A percentile compares a stretch with the other conserved stretches of the same genome.
Evolutionary conservation across 441 rosid genomes (phyloP).

Genomic region (Populus hybrid): DNA sequence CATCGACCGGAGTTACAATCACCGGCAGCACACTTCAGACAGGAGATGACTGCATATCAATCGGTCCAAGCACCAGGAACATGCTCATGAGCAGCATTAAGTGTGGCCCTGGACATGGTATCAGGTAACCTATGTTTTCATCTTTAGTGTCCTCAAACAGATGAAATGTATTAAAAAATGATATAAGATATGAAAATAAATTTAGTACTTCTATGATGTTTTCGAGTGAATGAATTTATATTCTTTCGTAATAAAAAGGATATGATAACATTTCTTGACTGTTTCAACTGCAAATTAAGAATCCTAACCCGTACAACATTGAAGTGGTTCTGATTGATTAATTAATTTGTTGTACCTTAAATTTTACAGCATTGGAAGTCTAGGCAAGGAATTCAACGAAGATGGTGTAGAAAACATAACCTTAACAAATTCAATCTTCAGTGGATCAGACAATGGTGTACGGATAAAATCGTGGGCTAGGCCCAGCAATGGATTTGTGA

Average conservation of each 20-base stretch:
- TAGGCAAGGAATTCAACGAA: constrained; percentile 38
- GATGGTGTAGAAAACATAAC: constrained; percentile 62
- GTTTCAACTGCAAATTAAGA: background rate
- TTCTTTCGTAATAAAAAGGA: too few relatives aligned
- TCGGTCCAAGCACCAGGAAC: constrained; percentile 39
- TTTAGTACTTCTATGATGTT: too few relatives aligned
- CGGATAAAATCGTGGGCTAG: constrained; percentile 12
- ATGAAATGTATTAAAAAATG: too few relatives aligned
- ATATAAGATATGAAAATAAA: background rate
- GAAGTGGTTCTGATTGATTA: too few relatives aligned
- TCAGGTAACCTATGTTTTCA: constrained; percentile 8
- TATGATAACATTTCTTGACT: too few relatives aligned
- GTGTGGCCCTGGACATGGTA: constrained; percentile 36
- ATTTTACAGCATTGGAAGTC: constrained; percentile 47
- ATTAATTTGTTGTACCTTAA: background rate
- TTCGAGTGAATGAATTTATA: too few relatives aligned
- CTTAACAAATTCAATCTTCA: constrained; percentile 39
- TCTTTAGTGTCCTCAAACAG: too few relatives aligned
- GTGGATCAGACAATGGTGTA: constrained; percentile 59
- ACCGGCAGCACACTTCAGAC: constrained; percentile 28
- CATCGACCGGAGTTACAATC: constrained; percentile 30
- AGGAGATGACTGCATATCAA: constrained; percentile 44
- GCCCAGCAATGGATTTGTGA: constrained; percentile 51
- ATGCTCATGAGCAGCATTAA: constrained; percentile 23
- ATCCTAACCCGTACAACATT: background rate